phyloP scores from a whole-genome alignment of 23 red algal species.

The Gracilaria vermiculophylla region DNA sequence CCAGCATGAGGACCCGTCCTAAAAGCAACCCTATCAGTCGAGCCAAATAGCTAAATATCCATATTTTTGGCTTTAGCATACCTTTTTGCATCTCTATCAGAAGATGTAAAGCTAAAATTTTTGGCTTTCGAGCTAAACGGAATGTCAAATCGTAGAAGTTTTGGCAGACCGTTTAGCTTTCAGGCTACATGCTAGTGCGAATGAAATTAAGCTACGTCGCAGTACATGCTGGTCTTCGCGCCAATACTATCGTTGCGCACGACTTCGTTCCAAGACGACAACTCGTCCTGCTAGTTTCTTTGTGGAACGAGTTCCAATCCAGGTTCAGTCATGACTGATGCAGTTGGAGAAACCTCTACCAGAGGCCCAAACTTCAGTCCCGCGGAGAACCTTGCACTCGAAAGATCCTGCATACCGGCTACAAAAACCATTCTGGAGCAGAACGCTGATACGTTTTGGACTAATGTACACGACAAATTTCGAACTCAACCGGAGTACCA shows the following conservation, averaged over 20 bases:
- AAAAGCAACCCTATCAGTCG: too few species aligned
- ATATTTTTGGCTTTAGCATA: neutral
- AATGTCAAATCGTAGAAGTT: neutral
- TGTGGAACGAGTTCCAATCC: too few species aligned
- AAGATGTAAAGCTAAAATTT: neutral
- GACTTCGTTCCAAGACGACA: neutral
- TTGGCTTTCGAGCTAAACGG: neutral
- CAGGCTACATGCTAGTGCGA: too few species aligned
- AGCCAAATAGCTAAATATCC: too few species aligned
- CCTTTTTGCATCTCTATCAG: neutral
- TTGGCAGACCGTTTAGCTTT: too few species aligned
- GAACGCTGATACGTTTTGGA: constrained; percentile 16
- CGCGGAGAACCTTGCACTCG: neutral
- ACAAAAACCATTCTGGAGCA: neutral
- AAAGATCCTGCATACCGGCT: neutral
- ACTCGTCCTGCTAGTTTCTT: too few species aligned
- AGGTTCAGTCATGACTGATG: too few species aligned
- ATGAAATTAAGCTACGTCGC: too few species aligned
- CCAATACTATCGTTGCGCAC: neutral
- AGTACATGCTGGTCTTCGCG: neutral
- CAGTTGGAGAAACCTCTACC: too few species aligned
- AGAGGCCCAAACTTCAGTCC: too few species aligned
- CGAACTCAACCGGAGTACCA: neutral
- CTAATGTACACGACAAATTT: neutral
- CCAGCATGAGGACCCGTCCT: too few species aligned